Conservation (phyloP, 202 grass and related monocot genomes). For the Panicum hallii region DNA sequence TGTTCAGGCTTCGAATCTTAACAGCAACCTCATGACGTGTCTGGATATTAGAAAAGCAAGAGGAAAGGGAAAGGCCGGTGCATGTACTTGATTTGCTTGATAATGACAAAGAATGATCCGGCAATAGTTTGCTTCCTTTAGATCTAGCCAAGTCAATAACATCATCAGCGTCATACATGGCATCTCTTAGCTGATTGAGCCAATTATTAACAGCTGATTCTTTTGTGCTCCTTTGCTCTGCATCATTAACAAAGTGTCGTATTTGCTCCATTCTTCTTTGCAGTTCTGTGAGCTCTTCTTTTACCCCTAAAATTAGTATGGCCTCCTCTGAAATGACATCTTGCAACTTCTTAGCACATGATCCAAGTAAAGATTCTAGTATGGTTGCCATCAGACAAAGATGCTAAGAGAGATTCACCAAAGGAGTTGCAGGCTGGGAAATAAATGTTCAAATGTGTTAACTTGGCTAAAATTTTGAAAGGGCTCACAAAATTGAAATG, state of each 20-base stretch:
- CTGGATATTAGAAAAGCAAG: slow-evolving; percentile 12
- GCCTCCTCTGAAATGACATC: slow-evolving; percentile 8
- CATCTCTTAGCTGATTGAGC: slow-evolving; percentile 42
- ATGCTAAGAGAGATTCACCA: background rate
- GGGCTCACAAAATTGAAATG: too few relatives aligned
- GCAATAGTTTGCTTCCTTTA: slow-evolving; percentile 34
- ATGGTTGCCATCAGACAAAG: slow-evolving; percentile 31
- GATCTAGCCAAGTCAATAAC: slow-evolving; percentile 48
- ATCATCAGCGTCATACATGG: slow-evolving; percentile 56
- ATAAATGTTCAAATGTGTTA: background rate
- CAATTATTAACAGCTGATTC: slow-evolving; percentile 27
- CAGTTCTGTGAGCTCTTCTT: slow-evolving; percentile 33
- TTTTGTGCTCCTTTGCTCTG: slow-evolving; percentile 36
- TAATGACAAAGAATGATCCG: background rate
- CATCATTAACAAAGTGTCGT: slow-evolving; percentile 27
- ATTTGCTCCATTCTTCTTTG: slow-evolving; percentile 26
- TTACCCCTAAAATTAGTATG: slow-evolving; percentile 10
- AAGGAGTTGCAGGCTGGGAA: background rate
- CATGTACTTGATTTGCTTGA: background rate
- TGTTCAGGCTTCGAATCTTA: slow-evolving; percentile 43
- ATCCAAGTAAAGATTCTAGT: background rate
- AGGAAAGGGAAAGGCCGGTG: background rate
- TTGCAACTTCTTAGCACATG: slow-evolving; percentile 1
- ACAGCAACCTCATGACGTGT: slow-evolving; percentile 23
- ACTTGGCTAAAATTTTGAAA: background rate